These are phyloP conservation scores for Phragmites australis DNA, from an alignment of 176 grass and related monocot species.

Conservation along the genomic window DNA sequence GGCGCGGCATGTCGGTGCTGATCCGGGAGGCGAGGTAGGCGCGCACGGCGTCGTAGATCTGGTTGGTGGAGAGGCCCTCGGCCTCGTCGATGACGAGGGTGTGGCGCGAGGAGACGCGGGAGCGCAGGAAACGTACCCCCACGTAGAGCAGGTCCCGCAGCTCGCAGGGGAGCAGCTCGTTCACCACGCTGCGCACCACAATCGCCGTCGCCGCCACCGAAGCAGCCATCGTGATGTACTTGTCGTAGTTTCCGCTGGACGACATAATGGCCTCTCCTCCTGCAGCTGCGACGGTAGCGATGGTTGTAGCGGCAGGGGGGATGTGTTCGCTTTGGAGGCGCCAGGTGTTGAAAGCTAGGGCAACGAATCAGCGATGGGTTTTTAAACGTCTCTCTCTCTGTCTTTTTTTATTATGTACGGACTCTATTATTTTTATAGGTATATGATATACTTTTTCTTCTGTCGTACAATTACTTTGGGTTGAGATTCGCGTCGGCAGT, in stretches of 20 bases:
- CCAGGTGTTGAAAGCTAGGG: too few species aligned
- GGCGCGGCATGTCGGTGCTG: slow-evolving; percentile 27
- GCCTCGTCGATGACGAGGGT: slow-evolving; percentile 46
- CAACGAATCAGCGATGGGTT: too few species aligned
- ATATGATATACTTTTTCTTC: too few species aligned
- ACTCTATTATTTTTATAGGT: too few species aligned
- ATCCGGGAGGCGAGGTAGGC: slow-evolving; percentile 46
- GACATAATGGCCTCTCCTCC: not conserved
- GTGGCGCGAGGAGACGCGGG: slow-evolving; percentile 40
- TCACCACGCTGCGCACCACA: slow-evolving; percentile 25
- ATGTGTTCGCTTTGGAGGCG: too few species aligned
- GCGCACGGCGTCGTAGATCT: slow-evolving; percentile 51
- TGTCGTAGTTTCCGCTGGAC: slow-evolving; percentile 25
- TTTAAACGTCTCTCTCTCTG: too few species aligned
- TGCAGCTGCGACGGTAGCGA: not conserved
- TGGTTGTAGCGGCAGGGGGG: too few species aligned
- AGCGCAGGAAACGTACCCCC: not conserved
- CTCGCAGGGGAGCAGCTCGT: slow-evolving; percentile 38
- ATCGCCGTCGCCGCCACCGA: slow-evolving; percentile 19
- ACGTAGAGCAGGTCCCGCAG: slow-evolving; percentile 21
- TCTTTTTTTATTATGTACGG: too few species aligned
- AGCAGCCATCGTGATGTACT: slow-evolving; percentile 24
- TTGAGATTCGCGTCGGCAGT: too few species aligned
- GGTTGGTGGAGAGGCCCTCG: slow-evolving; percentile 44
- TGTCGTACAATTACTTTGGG: too few species aligned